A percentile compares a stretch with the other conserved stretches of the same genome.
phyloP scores from a whole-genome alignment of 441 rosid genomes.

The Capsella rubella region DNA sequence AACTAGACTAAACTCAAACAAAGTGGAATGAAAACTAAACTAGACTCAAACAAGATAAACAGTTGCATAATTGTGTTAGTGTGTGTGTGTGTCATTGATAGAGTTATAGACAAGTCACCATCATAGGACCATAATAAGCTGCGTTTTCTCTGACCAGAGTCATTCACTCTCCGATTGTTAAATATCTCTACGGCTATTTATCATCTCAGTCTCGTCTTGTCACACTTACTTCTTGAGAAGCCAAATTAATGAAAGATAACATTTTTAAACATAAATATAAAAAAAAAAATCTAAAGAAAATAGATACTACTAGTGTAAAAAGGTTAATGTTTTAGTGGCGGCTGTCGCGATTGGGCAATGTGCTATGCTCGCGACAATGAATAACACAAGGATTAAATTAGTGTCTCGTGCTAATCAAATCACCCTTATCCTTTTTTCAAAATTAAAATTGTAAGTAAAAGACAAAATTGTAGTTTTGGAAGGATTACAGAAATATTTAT shows the following conservation, averaged over 20 bases:
- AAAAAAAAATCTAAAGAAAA: neutral
- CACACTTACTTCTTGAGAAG: constrained; percentile 22
- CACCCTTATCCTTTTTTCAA: neutral
- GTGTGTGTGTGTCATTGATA: constrained; percentile 17
- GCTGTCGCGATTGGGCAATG: constrained; percentile 11
- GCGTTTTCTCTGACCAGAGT: constrained; percentile 27
- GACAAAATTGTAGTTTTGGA: neutral
- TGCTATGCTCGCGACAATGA: constrained; percentile 9
- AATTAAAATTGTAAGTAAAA: neutral
- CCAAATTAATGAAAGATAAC: neutral
- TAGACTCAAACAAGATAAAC: neutral
- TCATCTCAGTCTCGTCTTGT: constrained; percentile 30
- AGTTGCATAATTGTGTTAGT: no score
- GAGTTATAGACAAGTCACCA: constrained; percentile 17
- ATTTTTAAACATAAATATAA: neutral
- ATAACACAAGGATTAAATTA: constrained; percentile 8
- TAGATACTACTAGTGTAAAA: neutral
- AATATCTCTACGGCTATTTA: constrained; percentile 29
- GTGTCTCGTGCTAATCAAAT: neutral
- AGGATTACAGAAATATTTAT: neutral
- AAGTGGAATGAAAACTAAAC: neutral
- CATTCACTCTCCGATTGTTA: constrained; percentile 22
- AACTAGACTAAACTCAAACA: no score
- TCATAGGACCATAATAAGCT: constrained; percentile 34
- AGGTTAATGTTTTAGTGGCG: constrained; percentile 19